Evolutionary conservation across 163 green algal species (phyloP), one percentile per base, ranked within the genome.

Genomic region (Scenedesmus sp.): DNA sequence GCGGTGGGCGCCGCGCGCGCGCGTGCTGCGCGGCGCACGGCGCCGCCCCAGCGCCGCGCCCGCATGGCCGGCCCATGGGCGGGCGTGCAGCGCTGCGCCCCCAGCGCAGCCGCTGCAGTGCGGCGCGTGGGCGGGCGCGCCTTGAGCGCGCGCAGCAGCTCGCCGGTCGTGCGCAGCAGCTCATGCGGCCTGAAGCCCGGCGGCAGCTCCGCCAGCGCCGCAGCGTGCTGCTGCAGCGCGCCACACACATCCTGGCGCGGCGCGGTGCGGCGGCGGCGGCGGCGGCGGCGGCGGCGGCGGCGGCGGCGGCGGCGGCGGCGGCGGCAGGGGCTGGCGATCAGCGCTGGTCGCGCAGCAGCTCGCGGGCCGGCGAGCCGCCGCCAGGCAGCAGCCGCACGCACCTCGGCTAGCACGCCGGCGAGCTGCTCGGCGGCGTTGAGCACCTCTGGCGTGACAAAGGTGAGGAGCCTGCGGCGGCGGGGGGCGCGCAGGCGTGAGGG

Each of bases 211-310:
- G 9, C 31, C 24, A 63, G 10, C 6, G 26, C 58, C 26, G 20
- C 17, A 64, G 42, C 47, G 53, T 71, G 72, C 60, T 80, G 72
- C 60, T 62, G 70, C 7, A 80, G 33, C 15, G 18, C 22, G 26
- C 72, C 58, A 13, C 17, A n/a, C 7, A 80, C 60, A 42, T 80
- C 72, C 72, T 80, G 60, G 31, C 34, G n/a, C n/a, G n/a, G n/a
- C n/a, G n/a, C n/a, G n/a, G n/a, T n/a, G n/a, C n/a, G n/a, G n/a
- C n/a, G n/a, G n/a, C n/a, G n/a, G n/a, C n/a, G n/a, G n/a, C n/a
- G n/a, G n/a, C n/a, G n/a, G n/a, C n/a, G n/a, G n/a, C n/a, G n/a
- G n/a, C n/a, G n/a, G n/a, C n/a, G n/a, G n/a, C n/a, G n/a, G n/a
- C n/a, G n/a, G n/a, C n/a, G n/a, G n/a, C n/a, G n/a, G n/a, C n/a